Conservation (phyloP, 495 filamentous ascomycete species). For the Lasiosphaeriaceae sp. region DNA sequence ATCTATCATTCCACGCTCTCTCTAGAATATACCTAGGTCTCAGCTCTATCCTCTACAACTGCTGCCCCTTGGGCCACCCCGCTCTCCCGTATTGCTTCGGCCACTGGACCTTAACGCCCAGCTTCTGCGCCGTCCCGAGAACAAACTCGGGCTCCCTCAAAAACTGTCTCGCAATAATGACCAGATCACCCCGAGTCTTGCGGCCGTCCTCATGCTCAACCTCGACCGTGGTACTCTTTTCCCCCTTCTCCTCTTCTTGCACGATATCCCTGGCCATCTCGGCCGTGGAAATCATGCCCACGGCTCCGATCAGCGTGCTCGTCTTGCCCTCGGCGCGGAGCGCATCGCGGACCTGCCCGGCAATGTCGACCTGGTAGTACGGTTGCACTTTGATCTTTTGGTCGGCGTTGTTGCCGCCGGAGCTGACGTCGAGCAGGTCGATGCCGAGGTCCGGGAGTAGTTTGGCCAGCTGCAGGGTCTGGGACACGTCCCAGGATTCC, state of each 20-base stretch:
- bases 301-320: conserved; percentile 62
- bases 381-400: conserved; percentile 57
- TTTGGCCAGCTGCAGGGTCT: conserved; percentile 60
- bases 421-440: conserved; percentile 73
- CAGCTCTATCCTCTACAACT: conserved; percentile 7
- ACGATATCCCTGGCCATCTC: conserved; percentile 56
- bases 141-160: conserved; percentile 67
- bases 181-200: conserved; percentile 55
- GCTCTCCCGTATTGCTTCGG: conserved; percentile 50
- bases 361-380: conserved; percentile 62
- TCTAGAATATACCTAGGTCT: too few relatives aligned
- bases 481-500: conserved; percentile 61
- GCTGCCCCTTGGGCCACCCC: conserved; percentile 18
- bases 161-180: conserved; percentile 62
- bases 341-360: conserved; percentile 53
- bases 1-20: too few relatives aligned
- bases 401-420: conserved; percentile 59
- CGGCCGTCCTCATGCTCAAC: conserved; percentile 42
- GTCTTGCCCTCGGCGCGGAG: conserved; percentile 44
- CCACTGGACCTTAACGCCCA: conserved; percentile 55
- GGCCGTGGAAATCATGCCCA: conserved; percentile 65
- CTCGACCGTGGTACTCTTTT: conserved; percentile 28
- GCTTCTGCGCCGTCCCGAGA: conserved; percentile 52
- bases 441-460: conserved; percentile 62
- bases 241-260: conserved; percentile 37